Base-by-base conservation (phyloP, 1,284 basidiomycete species). In the Chondrostereum purpureum region DNA sequence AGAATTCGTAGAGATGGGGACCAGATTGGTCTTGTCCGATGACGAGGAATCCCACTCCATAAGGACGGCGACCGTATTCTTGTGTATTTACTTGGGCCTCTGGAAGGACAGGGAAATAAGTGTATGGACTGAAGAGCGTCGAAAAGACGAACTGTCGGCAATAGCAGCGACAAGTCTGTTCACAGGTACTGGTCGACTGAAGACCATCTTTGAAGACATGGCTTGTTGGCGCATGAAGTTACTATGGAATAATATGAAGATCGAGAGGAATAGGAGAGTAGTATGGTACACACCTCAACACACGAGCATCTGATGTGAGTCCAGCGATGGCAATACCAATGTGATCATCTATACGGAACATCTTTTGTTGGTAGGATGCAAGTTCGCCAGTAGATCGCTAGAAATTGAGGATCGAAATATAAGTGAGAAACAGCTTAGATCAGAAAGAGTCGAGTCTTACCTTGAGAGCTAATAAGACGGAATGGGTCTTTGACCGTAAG, bases 191-290 rank as follows among this genome's bases (percentile, higher is more conserved):
- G 94, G 91, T 27, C 96, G 84, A 63, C 90, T 92, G 72, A 95
- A 98, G 43, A 92, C 72, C 87, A 99, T 94, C 56, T 88, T 85
- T 14, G 88, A 92, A 17, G 83, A 83, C 83, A 99, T 94, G 36
- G 96, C 94, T 68, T 99, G 91, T 67, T 98, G 96, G 31, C 96
- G 82, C 96, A 99, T 99, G 65, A 95, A 98, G 70, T 99, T 98
- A 62, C 93, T 96, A 41, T 10, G 41, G n/a, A 44, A 21, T 31
- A 10, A 38, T 42, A 35, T 39, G 36, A 35, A 23, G 8, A 38
- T 46, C 17, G 45, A 19, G 38, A 17, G 50, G 16, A 42, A 48
- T 13, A 47, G 17, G 22, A 18, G 39, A n/a, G 18, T 11, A 33
- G 18, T 14, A 39, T 38, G 13, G 23, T 14, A 55, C 68, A 36